A percentile compares a stretch with the other conserved stretches of the same genome.
phyloP scores from a whole-genome alignment of 2,329 filamentous ascomycete species.

The Curvularia sp. region DNA sequence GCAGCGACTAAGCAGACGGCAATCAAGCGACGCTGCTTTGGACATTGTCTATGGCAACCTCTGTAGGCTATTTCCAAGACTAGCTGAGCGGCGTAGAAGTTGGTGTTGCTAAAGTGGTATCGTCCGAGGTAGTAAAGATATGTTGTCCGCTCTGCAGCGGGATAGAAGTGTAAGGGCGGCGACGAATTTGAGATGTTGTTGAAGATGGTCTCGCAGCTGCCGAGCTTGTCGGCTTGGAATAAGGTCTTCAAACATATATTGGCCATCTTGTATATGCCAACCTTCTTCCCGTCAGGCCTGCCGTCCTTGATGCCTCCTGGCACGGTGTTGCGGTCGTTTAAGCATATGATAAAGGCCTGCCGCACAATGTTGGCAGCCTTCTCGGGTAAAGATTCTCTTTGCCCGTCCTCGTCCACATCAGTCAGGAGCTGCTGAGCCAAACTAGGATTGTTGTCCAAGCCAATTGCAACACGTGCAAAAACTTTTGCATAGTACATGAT shows the following conservation, averaged over 20 bases:
- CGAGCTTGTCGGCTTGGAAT: slow-evolving; percentile 84
- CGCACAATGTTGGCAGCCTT: slow-evolving; percentile 88
- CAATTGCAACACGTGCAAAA: slow-evolving; percentile 82
- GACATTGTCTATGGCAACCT: slow-evolving; percentile 65
- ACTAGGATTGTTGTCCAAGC: slow-evolving; percentile 80
- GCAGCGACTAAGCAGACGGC: slow-evolving; percentile 82
- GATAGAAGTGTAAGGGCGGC: slow-evolving; percentile 80
- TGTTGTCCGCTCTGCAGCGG: slow-evolving; percentile 84
- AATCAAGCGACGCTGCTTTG: slow-evolving; percentile 77
- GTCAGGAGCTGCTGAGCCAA: slow-evolving; percentile 71
- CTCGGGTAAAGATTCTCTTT: slow-evolving; percentile 81
- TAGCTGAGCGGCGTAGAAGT: slow-evolving; percentile 78
- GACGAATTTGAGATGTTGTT: slow-evolving; percentile 85
- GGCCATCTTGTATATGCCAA: slow-evolving; percentile 89
- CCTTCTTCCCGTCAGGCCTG: slow-evolving; percentile 80
- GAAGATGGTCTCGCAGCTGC: slow-evolving; percentile 86
- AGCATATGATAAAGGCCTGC: slow-evolving; percentile 87
- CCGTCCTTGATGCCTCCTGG: slow-evolving; percentile 63
- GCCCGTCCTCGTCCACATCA: slow-evolving; percentile 65
- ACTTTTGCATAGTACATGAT: slow-evolving; percentile 82
- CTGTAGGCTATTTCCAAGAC: slow-evolving; percentile 82
- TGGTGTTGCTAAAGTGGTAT: slow-evolving; percentile 84
- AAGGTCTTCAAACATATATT: slow-evolving; percentile 89
- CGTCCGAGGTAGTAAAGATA: slow-evolving; percentile 95
- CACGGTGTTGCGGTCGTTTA: slow-evolving; percentile 78